Conservation (phyloP, 2,329 filamentous ascomycete genomes). For the Sporothrix pseudoabietina region DNA sequence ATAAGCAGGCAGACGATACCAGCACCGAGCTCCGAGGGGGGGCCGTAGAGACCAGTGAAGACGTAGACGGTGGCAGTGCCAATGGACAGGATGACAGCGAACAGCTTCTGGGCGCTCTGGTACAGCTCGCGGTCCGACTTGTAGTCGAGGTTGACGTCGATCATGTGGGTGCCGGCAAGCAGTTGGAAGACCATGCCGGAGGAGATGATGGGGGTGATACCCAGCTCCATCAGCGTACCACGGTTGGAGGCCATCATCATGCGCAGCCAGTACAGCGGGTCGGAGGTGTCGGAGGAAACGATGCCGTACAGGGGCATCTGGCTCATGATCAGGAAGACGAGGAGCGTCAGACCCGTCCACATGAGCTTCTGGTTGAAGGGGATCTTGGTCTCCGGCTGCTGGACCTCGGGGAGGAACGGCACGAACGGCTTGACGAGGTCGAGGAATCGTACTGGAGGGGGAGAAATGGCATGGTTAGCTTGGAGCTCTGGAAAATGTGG, state of each 20-base stretch:
- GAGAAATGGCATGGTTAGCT: not conserved
- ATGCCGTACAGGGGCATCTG: constrained; percentile 99
- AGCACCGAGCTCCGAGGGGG: constrained; percentile 92
- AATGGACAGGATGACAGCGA: constrained; percentile 96
- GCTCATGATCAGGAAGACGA: constrained; percentile 99
- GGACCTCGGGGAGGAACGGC: constrained; percentile 98
- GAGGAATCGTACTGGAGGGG: constrained; percentile 86
- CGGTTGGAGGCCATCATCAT: constrained; percentile 99
- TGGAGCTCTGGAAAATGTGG: not conserved
- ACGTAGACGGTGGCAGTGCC: constrained; percentile 98
- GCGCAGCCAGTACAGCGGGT: constrained; percentile 98
- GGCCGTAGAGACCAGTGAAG: constrained; percentile 95
- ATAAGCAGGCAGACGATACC: constrained; percentile 98
- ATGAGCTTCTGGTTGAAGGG: constrained; percentile 98
- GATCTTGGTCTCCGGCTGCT: constrained; percentile 96
- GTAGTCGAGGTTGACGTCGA: constrained; percentile 99
- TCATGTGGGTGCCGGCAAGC: constrained; percentile 97
- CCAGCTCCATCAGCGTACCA: constrained; percentile 92
- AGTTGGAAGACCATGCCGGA: constrained; percentile 99
- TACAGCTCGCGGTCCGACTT: constrained; percentile 99
- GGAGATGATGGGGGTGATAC: constrained; percentile 98
- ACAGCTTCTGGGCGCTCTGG: constrained; percentile 99
- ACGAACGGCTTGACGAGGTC: constrained; percentile 99
- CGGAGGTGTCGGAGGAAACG: constrained; percentile 96
- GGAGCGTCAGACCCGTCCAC: constrained; percentile 90